Base-by-base conservation (phyloP, 768 basidiomycete genomes). In the Bullera alba region DNA sequence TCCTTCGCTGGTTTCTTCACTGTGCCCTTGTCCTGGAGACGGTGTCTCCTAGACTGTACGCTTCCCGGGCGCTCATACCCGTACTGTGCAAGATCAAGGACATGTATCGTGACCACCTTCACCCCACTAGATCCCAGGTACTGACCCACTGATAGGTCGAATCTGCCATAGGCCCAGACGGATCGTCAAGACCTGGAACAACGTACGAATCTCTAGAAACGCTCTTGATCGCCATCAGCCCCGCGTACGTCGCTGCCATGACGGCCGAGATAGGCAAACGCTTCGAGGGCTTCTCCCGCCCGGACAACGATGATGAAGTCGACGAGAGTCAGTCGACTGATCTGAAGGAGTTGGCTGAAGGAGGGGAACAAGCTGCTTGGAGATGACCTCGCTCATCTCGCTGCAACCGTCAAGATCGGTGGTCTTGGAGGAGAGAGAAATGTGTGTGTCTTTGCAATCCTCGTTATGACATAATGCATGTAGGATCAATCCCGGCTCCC, bases 171-270 rank as follows among this genome's bases (percentile, higher is more conserved):
- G 37, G 22, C 8, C 37, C 38, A 51, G 17, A 46, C 49, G 4
- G 42, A 51, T 38, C 57, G 39, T n/a, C 46, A 48, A 45, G 43
- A 43, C n/a, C n/a, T n/a, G n/a, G n/a, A n/a, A n/a, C n/a, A 32
- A 65, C 63, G 22, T 65, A 51, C 49, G 63, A 65, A 45, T 45
- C 50, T 7, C 44, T 65, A 36, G 63, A 65, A 36, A 38, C 60
- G 5, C 48, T 65, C 7, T 42, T 65, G 28, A 65, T 65, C 21
- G 63, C 56, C 29, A 30, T 60, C 2, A 60, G 58, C 38, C 55
- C 53, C 17, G 39, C 28, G 7, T 65, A 65, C 50, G 58, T 57
- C 4, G 14, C 27, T 25, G 63, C 60, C n/a, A 65, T 65, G 63
- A 55, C 56, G 14, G 34, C 43, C 2, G 63, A 65, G 39, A 50